These are phyloP conservation scores for Chrysosporium queenslandicum DNA, from an alignment of 2,329 filamentous ascomycete species.

Conservation along the genomic window DNA sequence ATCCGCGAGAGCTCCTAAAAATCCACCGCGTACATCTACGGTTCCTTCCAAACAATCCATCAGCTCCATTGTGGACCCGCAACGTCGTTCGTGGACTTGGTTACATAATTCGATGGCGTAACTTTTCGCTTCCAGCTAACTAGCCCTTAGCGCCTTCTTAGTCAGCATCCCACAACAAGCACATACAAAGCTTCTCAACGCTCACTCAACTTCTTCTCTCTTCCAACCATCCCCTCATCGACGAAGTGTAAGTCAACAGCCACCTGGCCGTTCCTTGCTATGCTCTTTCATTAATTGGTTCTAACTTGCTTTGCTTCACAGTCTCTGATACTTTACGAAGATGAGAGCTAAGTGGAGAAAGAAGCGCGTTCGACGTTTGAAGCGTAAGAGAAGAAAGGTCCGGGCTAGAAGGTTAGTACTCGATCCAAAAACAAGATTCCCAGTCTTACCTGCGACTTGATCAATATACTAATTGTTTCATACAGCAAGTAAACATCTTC, in stretches of 20 bases:
- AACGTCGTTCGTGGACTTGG: too few species aligned
- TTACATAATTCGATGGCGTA: background rate
- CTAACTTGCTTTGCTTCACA: slow-evolving; percentile 17
- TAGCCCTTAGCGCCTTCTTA: slow-evolving; percentile 31
- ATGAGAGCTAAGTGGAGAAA: slow-evolving; percentile 99
- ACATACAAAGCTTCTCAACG: slow-evolving; percentile 23
- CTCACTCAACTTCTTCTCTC: slow-evolving; percentile 27
- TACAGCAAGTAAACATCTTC: slow-evolving; percentile 58
- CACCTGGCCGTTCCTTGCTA: background rate
- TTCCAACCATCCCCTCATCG: slow-evolving; percentile 37
- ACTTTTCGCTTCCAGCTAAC: slow-evolving; percentile 19
- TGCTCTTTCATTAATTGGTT: background rate
- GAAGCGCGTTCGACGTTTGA: slow-evolving; percentile 98
- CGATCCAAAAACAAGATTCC: too few species aligned
- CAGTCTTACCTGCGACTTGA: too few species aligned
- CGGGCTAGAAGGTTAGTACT: slow-evolving; percentile 80
- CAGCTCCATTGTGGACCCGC: background rate
- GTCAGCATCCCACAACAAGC: slow-evolving; percentile 32
- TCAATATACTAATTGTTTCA: slow-evolving; percentile 26
- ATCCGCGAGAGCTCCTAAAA: too few species aligned
- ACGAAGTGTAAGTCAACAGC: slow-evolving; percentile 33
- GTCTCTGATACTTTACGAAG: slow-evolving; percentile 35
- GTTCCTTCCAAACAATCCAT: too few species aligned
- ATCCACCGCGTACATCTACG: too few species aligned
- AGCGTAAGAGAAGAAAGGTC: slow-evolving; percentile 99